phyloP scores from a whole-genome alignment of 2,329 filamentous ascomycete species.

The Arthrobotrys entomopaga region DNA sequence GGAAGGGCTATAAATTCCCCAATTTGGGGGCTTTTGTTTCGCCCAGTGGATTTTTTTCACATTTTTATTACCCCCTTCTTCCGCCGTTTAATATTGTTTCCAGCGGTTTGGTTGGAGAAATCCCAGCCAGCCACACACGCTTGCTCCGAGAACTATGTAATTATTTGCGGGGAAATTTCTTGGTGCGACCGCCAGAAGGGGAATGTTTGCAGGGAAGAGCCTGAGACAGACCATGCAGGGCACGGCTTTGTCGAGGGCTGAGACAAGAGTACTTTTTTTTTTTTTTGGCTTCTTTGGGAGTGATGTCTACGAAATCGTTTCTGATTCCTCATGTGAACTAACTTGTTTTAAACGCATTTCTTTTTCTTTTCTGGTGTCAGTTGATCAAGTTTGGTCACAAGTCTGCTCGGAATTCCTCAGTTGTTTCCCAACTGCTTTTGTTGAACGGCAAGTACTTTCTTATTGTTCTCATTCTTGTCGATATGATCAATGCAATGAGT shows the following conservation, averaged over 20 bases:
- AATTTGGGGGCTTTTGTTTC: neutral
- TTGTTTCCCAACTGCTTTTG: too few relatives aligned
- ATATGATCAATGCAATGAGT: too few relatives aligned
- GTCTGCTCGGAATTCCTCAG: too few relatives aligned
- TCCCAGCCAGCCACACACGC: too few relatives aligned
- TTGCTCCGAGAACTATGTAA: too few relatives aligned
- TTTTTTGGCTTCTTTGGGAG: conserved; percentile 8
- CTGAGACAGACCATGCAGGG: conserved; percentile 33
- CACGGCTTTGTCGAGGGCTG: neutral
- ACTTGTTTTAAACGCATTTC: too few relatives aligned
- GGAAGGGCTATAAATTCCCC: too few relatives aligned
- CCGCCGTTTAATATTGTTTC: conserved; percentile 7
- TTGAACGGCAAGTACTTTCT: neutral
- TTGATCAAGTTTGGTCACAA: too few relatives aligned
- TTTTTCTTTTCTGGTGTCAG: too few relatives aligned
- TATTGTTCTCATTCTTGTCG: too few relatives aligned
- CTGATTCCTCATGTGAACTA: neutral
- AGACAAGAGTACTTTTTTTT: conserved; percentile 23
- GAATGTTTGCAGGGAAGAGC: conserved; percentile 35
- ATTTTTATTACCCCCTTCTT: conserved; percentile 14
- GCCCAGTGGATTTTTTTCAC: conserved; percentile 13
- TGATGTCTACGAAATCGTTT: conserved; percentile 9
- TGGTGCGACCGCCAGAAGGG: conserved; percentile 8
- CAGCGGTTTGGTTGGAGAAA: neutral
- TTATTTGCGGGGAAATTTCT: conserved; percentile 39